phyloP scores from a whole-genome alignment of 2,329 filamentous ascomycete genomes.

The Sporothrix globosa region DNA sequence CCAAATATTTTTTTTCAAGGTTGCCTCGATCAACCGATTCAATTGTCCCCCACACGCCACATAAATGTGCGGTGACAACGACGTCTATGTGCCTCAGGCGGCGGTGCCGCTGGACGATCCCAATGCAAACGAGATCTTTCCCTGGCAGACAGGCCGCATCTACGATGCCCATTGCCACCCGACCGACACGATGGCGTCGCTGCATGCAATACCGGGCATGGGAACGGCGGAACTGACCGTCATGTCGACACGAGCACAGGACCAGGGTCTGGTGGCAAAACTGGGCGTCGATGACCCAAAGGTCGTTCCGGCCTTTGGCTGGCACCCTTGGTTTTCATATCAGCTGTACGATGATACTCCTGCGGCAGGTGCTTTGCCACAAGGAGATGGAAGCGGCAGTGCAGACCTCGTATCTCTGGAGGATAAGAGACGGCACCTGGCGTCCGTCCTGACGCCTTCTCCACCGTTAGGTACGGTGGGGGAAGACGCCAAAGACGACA shows the following conservation, averaged over 20 bases:
- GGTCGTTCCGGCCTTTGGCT: slow-evolving; percentile 74
- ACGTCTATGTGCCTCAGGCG: background rate
- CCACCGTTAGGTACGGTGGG: slow-evolving; percentile 41
- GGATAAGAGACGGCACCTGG: slow-evolving; percentile 64
- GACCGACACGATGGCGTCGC: slow-evolving; percentile 71
- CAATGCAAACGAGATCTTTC: slow-evolving; percentile 53
- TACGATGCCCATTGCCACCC: slow-evolving; percentile 85
- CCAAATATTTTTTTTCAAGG: background rate
- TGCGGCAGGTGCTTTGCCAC: background rate
- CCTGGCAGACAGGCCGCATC: slow-evolving; percentile 68
- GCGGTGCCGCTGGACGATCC: slow-evolving; percentile 26
- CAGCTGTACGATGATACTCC: slow-evolving; percentile 71
- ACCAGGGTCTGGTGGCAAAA: slow-evolving; percentile 71
- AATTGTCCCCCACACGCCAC: background rate
- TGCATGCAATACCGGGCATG: slow-evolving; percentile 65
- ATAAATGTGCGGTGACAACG: slow-evolving; percentile 24
- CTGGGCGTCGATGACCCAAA: slow-evolving; percentile 54
- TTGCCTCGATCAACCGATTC: background rate
- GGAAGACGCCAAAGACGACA: background rate
- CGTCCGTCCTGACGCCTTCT: slow-evolving; percentile 62
- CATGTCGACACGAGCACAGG: slow-evolving; percentile 76
- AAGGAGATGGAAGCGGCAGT: background rate
- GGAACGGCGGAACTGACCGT: slow-evolving; percentile 67
- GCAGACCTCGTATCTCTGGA: slow-evolving; percentile 31
- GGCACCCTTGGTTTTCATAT: slow-evolving; percentile 86